phyloP scores from a whole-genome alignment of 2,329 filamentous ascomycete genomes.

The Claviceps purpurea region DNA sequence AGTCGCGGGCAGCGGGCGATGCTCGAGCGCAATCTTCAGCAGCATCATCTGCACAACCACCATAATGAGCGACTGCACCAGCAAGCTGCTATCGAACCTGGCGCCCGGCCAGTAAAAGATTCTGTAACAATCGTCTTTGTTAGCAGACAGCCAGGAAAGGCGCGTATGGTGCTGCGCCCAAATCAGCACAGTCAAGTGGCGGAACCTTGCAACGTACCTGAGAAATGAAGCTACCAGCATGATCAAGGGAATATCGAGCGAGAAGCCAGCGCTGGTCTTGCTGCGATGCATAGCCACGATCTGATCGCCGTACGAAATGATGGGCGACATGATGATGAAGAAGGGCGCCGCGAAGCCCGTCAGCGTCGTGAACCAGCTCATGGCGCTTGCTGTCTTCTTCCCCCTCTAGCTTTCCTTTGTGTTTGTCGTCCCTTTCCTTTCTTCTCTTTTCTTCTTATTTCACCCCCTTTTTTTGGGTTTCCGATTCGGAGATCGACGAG shows the following conservation, averaged over 20 bases:
- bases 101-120: constrained; percentile 59
- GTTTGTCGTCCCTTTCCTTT: not conserved
- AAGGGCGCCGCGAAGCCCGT: constrained; percentile 46
- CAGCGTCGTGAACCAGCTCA: constrained; percentile 31
- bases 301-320: constrained; percentile 54
- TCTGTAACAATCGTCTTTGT: constrained; percentile 21
- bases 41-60: constrained; percentile 48
- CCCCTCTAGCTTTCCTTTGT: not conserved
- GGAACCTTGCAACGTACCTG: constrained; percentile 29
- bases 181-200: too few relatives aligned
- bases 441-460: not conserved
- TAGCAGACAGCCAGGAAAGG: not conserved
- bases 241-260: constrained; percentile 57
- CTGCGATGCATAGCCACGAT: constrained; percentile 49
- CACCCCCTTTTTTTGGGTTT: too few relatives aligned
- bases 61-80: constrained; percentile 54
- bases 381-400: constrained; percentile 9
- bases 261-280: constrained; percentile 55
- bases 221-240: constrained; percentile 58
- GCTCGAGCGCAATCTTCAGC: constrained; percentile 55
- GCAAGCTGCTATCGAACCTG: constrained; percentile 48
- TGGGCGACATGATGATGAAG: constrained; percentile 49
- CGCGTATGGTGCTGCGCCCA: too few relatives aligned
- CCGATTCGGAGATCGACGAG: too few relatives aligned
- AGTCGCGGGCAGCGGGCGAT: constrained; percentile 45